Conservation (phyloP, 495 filamentous ascomycete species). For the Mytilinidion resinicola region DNA sequence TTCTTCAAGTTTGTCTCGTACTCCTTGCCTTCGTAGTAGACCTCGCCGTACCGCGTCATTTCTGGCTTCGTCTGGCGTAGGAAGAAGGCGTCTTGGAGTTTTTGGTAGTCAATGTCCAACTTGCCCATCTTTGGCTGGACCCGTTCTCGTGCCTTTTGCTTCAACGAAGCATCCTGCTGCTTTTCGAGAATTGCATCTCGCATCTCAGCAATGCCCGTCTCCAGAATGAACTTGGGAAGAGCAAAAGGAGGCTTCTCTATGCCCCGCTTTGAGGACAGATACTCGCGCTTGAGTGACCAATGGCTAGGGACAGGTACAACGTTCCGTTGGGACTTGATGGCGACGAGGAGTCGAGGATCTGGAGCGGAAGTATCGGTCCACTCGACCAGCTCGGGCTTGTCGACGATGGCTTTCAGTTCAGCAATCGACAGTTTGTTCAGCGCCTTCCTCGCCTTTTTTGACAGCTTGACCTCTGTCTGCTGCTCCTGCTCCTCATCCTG, state of each 20-base stretch:
- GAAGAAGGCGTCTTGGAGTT: constrained; percentile 97
- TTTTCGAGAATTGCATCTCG: constrained; percentile 93
- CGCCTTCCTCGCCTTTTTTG: constrained; percentile 89
- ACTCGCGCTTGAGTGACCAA: constrained; percentile 94
- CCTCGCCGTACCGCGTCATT: constrained; percentile 89
- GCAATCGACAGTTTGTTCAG: constrained; percentile 88
- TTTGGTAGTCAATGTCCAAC: constrained; percentile 96
- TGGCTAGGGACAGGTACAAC: constrained; percentile 90
- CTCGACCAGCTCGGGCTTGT: constrained; percentile 89
- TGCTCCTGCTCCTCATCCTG: constrained; percentile 77
- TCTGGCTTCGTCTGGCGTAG: constrained; percentile 93
- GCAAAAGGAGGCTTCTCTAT: constrained; percentile 92
- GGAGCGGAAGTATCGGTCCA: constrained; percentile 94
- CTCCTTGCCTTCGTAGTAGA: constrained; percentile 98
- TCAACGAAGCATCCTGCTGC: constrained; percentile 80
- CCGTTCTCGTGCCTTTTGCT: constrained; percentile 91
- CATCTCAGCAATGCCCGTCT: constrained; percentile 97
- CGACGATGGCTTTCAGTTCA: constrained; percentile 85
- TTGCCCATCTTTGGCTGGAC: constrained; percentile 97
- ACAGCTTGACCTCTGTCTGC: constrained; percentile 60
- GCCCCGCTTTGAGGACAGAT: constrained; percentile 90
- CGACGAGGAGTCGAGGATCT: constrained; percentile 82
- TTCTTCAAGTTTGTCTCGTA: constrained; percentile 92
- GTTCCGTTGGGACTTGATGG: constrained; percentile 92
- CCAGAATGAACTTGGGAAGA: constrained; percentile 93